Conservation (phyloP, 2,329 filamentous ascomycete species). For the Plenodomus lindquistii region DNA sequence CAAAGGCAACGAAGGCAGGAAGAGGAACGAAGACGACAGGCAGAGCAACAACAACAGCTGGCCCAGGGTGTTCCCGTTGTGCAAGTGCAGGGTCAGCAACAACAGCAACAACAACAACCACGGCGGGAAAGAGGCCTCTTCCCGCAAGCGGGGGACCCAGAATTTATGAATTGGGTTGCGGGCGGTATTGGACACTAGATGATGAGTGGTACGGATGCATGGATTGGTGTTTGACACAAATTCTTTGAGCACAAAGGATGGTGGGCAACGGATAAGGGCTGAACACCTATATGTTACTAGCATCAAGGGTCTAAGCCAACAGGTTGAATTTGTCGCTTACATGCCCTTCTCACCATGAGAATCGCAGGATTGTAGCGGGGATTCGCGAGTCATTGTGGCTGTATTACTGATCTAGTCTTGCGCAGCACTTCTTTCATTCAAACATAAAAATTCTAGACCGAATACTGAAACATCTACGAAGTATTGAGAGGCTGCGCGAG, state of each 20-base stretch:
- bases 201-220: neutral
- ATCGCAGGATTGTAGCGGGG: too few relatives aligned
- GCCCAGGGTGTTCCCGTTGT: conserved; percentile 14
- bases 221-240: neutral
- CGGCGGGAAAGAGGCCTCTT: conserved; percentile 61
- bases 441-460: too few relatives aligned
- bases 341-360: too few relatives aligned
- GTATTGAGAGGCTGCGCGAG: too few relatives aligned
- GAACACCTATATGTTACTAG: too few relatives aligned
- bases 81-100: conserved; percentile 33
- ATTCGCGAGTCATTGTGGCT: too few relatives aligned
- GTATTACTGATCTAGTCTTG: too few relatives aligned
- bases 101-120: conserved; percentile 41
- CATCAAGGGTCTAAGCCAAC: too few relatives aligned
- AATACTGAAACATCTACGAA: too few relatives aligned
- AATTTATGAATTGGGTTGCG: conserved; percentile 69
- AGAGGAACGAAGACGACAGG: conserved; percentile 40
- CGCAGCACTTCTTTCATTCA: too few relatives aligned
- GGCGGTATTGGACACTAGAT: conserved; percentile 66
- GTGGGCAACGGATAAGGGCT: neutral
- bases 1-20: conserved; percentile 59
- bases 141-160: conserved; percentile 68
- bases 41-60: conserved; percentile 39
- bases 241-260: neutral
- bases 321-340: too few relatives aligned